These are phyloP conservation scores for Sporothrix globosa DNA, from an alignment of 2,329 filamentous ascomycete species.

Conservation along the genomic window DNA sequence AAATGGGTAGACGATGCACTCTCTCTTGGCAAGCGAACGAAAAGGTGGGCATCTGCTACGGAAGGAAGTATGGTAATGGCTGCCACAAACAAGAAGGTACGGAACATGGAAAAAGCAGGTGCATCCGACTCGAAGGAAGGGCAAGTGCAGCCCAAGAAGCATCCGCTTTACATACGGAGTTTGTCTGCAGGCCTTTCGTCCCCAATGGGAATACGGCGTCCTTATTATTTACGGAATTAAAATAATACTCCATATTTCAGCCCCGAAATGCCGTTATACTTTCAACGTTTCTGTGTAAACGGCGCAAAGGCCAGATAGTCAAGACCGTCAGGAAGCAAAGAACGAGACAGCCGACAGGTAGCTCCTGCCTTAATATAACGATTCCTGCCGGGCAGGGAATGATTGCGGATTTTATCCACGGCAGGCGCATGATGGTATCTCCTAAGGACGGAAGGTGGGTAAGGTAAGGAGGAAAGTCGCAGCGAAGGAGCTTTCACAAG, in stretches of 20 bases:
- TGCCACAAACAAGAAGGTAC: constrained; percentile 12
- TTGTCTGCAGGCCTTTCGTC: too few relatives aligned
- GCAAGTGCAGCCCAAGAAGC: background rate
- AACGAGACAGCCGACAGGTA: background rate
- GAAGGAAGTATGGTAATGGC: background rate
- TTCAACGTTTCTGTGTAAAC: background rate
- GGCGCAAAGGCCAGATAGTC: constrained; percentile 7
- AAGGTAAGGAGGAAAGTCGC: constrained; percentile 18
- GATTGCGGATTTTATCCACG: constrained; percentile 8
- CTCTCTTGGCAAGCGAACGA: constrained; percentile 7
- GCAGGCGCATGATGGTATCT: background rate
- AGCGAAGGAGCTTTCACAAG: constrained; percentile 5
- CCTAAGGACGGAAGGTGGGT: constrained; percentile 7
- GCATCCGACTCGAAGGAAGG: background rate
- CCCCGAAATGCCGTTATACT: background rate
- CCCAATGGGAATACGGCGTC: background rate
- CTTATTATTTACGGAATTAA: background rate
- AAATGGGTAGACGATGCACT: background rate
- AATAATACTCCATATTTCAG: background rate
- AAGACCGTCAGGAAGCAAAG: background rate
- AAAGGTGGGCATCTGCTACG: constrained; percentile 5
- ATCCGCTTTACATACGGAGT: background rate
- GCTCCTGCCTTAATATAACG: background rate
- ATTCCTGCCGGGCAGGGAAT: background rate
- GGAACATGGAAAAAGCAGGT: background rate